These are phyloP conservation scores for Sugiyamaella castrensis DNA, from an alignment of 1,139 yeast species.

Conservation along the genomic window DNA sequence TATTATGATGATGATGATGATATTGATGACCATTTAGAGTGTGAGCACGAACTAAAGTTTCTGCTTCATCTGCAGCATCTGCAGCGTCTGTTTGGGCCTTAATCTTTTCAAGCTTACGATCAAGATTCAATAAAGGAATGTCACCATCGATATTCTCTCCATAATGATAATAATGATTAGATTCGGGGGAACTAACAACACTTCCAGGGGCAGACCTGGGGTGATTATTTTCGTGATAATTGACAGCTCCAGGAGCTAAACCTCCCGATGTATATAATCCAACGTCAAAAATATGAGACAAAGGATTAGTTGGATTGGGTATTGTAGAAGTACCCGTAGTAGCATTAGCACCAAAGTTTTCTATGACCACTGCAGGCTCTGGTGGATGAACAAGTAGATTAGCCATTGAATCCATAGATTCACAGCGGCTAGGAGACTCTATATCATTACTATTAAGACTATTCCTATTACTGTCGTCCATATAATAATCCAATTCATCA, in stretches of 20 bases:
- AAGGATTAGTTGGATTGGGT: constrained; percentile 1
- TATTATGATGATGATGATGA: neutral
- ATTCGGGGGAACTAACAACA: constrained; percentile 9
- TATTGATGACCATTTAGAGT: constrained; percentile 13
- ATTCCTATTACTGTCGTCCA: neutral
- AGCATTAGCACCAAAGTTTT: neutral
- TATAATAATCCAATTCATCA: neutral
- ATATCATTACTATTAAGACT: neutral
- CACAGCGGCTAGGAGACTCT: constrained; percentile 1
- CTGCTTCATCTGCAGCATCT: constrained; percentile 26
- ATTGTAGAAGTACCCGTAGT: neutral
- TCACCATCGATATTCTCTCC: constrained; percentile 22
- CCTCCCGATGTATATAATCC: constrained; percentile 33
- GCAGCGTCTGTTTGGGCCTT: constrained; percentile 20
- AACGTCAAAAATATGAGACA: constrained; percentile 24
- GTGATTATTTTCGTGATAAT: constrained; percentile 12
- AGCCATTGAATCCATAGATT: constrained; percentile 6
- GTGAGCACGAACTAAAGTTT: constrained; percentile 28
- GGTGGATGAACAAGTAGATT: neutral
- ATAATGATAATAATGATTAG: neutral
- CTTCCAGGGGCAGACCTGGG: constrained; percentile 10
- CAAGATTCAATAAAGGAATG: constrained; percentile 29
- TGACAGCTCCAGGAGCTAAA: constrained; percentile 33
- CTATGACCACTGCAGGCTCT: constrained; percentile 1
- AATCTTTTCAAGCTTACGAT: constrained; percentile 24